These are phyloP conservation scores for Millerago galiae DNA, from an alignment of 805 yeast species.

Conservation along the genomic window DNA sequence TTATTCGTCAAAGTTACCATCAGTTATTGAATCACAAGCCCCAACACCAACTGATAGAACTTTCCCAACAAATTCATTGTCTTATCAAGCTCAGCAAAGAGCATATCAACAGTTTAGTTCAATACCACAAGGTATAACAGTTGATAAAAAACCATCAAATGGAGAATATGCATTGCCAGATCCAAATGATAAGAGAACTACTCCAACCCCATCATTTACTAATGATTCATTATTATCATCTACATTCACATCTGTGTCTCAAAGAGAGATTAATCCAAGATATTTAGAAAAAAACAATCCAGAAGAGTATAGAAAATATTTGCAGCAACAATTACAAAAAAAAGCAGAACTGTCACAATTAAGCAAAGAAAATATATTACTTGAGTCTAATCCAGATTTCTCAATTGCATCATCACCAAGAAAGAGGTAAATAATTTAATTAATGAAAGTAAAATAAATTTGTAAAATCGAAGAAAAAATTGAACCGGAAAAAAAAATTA, in stretches of 20 bases:
- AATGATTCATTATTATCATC: constrained; percentile 35
- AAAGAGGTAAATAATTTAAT: neutral
- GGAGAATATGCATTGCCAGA: constrained; percentile 18
- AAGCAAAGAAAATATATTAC: neutral
- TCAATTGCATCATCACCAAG: constrained; percentile 1
- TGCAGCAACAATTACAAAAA: constrained; percentile 8
- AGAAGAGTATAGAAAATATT: constrained; percentile 11
- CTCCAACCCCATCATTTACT: constrained; percentile 27
- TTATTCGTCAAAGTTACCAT: constrained; percentile 19
- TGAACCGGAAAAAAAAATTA: too few species aligned
- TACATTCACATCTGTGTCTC: constrained; percentile 72
- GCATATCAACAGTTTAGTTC: constrained; percentile 2
- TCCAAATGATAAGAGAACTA: constrained; percentile 20
- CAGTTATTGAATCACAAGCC: constrained; percentile 14
- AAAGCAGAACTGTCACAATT: neutral
- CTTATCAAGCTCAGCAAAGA: neutral
- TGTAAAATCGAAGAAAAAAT: too few species aligned
- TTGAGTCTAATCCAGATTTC: constrained; percentile 5
- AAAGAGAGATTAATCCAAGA: constrained; percentile 61
- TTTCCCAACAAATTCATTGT: constrained; percentile 11
- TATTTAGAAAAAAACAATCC: constrained; percentile 30
- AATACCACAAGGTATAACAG: constrained; percentile 13
- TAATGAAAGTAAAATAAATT: too few species aligned
- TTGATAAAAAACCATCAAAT: constrained; percentile 2
- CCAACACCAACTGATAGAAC: constrained; percentile 12